These are phyloP conservation scores for Globisporangium spinosum DNA, from an alignment of 352 stramenopile species.

Conservation along the genomic window DNA sequence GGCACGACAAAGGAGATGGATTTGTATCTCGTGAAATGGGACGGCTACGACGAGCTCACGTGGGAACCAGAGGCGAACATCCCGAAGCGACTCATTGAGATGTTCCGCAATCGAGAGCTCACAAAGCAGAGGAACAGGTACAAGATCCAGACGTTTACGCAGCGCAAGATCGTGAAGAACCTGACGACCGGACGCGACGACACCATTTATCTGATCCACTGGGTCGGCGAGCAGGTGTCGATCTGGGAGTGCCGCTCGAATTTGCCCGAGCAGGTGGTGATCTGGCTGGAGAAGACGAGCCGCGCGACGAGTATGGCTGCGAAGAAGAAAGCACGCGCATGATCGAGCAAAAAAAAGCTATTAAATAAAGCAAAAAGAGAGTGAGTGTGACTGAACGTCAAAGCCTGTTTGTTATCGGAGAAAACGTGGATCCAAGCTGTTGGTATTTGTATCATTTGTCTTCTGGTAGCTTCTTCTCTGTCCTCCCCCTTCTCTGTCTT, in stretches of 20 bases:
- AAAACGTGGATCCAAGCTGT: neutral
- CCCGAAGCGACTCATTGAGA: conserved; percentile 50
- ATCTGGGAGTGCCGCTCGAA: conserved; percentile 59
- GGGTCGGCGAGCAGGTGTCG: conserved; percentile 39
- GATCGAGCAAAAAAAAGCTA: neutral
- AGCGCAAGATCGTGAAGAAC: conserved; percentile 57
- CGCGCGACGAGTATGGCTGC: conserved; percentile 20
- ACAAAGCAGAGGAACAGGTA: conserved; percentile 46
- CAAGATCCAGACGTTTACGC: conserved; percentile 49
- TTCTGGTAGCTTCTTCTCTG: neutral
- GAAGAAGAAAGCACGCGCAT: conserved; percentile 45
- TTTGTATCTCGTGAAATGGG: conserved; percentile 77
- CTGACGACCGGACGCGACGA: conserved; percentile 49
- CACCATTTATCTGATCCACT: conserved; percentile 72
- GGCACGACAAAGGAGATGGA: conserved; percentile 55
- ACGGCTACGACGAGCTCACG: conserved; percentile 73
- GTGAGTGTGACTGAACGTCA: neutral
- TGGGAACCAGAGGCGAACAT: conserved; percentile 77
- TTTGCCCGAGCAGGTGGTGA: conserved; percentile 45
- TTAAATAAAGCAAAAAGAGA: neutral
- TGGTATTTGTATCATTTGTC: neutral
- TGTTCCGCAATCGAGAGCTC: conserved; percentile 51
- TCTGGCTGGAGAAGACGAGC: conserved; percentile 73
- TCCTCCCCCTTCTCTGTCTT: neutral
- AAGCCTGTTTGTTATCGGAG: neutral